Evolutionary conservation across 148 eudicot species (phyloP).

Genomic region (Nepenthes mirabilis): DNA sequence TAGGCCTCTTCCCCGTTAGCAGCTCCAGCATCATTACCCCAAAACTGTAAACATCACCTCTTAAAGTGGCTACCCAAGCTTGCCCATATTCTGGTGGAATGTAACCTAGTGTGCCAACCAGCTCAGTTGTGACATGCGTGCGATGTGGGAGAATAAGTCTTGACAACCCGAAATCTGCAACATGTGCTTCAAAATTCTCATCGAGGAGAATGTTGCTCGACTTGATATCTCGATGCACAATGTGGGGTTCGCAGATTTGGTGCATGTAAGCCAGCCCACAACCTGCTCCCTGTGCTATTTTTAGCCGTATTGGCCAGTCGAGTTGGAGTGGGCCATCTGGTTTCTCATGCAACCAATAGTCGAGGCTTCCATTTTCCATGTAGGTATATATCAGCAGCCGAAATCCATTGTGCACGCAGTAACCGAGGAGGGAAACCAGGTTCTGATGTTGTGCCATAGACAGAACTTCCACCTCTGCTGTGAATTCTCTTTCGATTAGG

Average conservation of each 20-base stretch:
- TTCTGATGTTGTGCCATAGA: constrained; percentile 78
- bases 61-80: constrained; percentile 82
- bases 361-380: constrained; percentile 93
- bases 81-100: constrained; percentile 95
- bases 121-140: constrained; percentile 87
- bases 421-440: constrained; percentile 77
- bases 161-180: constrained; percentile 90
- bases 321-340: constrained; percentile 58
- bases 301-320: constrained; percentile 70
- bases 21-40: constrained; percentile 86
- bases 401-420: constrained; percentile 65
- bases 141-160: constrained; percentile 66
- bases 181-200: constrained; percentile 69
- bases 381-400: constrained; percentile 71
- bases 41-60: constrained; percentile 88
- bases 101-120: constrained; percentile 89
- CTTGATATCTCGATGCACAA: constrained; percentile 89
- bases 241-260: constrained; percentile 77
- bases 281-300: constrained; percentile 60
- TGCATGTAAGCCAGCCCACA: constrained; percentile 91
- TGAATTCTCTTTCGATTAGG: constrained; percentile 82
- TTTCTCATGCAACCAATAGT: constrained; percentile 90
- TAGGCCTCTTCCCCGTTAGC: constrained; percentile 75
- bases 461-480: constrained; percentile 80
- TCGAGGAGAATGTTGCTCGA: constrained; percentile 91